Base-by-base conservation (phyloP, 306 rosid genomes). In the Geum urbanum region DNA sequence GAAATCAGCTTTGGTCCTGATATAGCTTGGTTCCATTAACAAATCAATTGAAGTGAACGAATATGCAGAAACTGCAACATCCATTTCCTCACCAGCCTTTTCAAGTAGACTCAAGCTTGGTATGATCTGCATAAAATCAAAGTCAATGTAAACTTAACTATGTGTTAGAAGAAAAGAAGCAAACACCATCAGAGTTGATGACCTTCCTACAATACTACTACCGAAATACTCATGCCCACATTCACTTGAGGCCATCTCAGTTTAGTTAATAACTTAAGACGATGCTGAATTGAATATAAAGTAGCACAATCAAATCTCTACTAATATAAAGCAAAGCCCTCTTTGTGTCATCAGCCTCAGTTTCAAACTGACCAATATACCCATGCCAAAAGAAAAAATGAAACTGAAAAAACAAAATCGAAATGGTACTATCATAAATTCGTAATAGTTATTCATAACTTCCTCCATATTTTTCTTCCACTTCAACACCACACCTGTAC, bases 1-100 rank as follows among this genome's bases (percentile, higher is more conserved):
- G 66, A 77, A 77, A 53, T 75, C 77, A 44, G 70, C 58, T 64
- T 80, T 83, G n/a, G 84, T 85, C 77, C 68, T 61, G 75, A 86
- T 64, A 46, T 52, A 8, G 68, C 56, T 84, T n/a, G 92, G 78
- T 76, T 71, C 76, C 63, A 75, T 84, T 61, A 80, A 72, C 60
- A 94, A 74, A 78, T 94, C 98, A 79, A 85, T 74, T 57, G 90
- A 88, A 58, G 89, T 81, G 77, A 94, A 64, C 15, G 98, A 94
- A 77, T 53, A 79, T 4, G 98, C 85, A 14, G 78, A 78, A 27
- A 88, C 45, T 37, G 15, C 22, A 2, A 69, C 81, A 20, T 67
- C 78, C 81, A 90, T 74, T 54, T 85, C 83, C 72, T 78, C 58
- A 40, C 85, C 97, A 63, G 80, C 79, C 44, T 65, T 64, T 73